phyloP scores from a whole-genome alignment of 2,329 filamentous ascomycete species.

The Cladosporium sp. region DNA sequence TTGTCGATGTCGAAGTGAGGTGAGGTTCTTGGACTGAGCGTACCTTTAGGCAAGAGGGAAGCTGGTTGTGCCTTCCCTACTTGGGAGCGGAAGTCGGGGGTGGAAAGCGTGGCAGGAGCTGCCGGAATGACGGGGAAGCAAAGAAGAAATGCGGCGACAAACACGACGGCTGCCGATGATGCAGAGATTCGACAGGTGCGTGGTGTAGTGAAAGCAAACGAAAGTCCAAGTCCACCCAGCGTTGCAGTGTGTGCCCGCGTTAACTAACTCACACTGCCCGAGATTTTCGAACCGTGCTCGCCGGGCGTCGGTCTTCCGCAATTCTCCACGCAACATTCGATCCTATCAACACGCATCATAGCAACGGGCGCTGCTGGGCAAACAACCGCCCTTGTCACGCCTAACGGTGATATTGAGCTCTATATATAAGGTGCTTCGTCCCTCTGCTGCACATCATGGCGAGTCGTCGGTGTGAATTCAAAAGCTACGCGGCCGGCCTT shows the following conservation, averaged over 20 bases:
- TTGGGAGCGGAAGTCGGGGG: neutral
- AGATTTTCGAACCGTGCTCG: conserved; percentile 12
- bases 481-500: no score
- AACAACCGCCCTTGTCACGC: neutral
- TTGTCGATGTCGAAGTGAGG: neutral
- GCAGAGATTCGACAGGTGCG: conserved; percentile 9
- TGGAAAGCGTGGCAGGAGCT: neutral
- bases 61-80: conserved; percentile 1
- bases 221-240: neutral
- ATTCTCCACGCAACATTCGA: neutral
- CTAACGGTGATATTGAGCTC: no score
- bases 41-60: conserved; percentile 4
- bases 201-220: neutral
- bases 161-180: conserved; percentile 11
- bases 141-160: neutral
- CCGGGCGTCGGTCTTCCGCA: neutral
- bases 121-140: neutral
- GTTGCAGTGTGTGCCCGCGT: conserved; percentile 11
- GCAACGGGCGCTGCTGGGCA: neutral
- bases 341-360: neutral
- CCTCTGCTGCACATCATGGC: neutral
- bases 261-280: conserved; percentile 5
- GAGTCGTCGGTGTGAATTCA: neutral
- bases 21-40: neutral
- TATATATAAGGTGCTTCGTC: no score